These are phyloP conservation scores for Schoenoplectus tabernaemontani DNA, from an alignment of 202 grass and related monocot species.

Conservation along the genomic window DNA sequence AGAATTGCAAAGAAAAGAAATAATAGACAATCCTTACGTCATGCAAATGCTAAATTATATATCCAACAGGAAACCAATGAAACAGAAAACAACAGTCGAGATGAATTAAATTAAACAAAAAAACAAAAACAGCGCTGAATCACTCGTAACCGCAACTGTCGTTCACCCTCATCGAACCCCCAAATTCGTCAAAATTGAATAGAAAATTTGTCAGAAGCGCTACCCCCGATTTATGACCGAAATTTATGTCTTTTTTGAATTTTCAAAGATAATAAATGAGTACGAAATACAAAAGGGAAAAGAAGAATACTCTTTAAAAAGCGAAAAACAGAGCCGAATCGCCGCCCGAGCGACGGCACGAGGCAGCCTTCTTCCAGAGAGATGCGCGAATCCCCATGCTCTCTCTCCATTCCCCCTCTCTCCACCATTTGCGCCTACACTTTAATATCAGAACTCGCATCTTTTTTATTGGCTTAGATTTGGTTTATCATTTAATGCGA, in stretches of 20 bases:
- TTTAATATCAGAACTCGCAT: not conserved
- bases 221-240: not conserved
- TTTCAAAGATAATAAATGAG: not conserved
- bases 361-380: constrained; percentile 24
- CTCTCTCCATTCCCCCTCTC: not conserved
- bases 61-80: not conserved
- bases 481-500: not conserved
- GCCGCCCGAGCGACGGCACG: constrained; percentile 30
- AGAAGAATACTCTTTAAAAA: not conserved
- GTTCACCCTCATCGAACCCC: not conserved
- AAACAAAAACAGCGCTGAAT: not conserved
- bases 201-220: not conserved
- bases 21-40: not conserved
- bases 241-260: not conserved
- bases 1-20: not conserved
- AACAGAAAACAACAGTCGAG: constrained; percentile 9
- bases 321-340: constrained; percentile 12
- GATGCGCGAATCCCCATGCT: constrained; percentile 29
- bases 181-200: constrained; percentile 5
- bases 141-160: not conserved
- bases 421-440: constrained; percentile 4
- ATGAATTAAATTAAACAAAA: constrained; percentile 9
- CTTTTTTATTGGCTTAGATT: not conserved
- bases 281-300: not conserved
- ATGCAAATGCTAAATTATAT: no score